phyloP scores from a whole-genome alignment of 225 moss, liverwort and hornwort genomes.

The Polytrichum formosum region DNA sequence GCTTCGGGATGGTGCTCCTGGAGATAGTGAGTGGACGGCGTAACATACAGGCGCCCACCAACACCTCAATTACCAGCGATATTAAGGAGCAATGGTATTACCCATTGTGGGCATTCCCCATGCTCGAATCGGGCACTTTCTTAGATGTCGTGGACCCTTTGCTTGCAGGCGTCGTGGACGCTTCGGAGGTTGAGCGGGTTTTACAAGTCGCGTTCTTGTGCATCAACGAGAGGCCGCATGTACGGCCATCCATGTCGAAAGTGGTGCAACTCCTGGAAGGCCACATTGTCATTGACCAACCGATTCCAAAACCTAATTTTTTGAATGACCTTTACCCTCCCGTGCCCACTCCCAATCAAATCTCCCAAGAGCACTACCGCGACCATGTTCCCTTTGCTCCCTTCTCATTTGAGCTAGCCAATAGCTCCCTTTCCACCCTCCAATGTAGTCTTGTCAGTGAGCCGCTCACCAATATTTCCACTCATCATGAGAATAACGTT shows the following conservation, averaged over 20 bases:
- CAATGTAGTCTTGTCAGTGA: too few species aligned
- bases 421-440: too few species aligned
- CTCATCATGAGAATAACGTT: too few species aligned
- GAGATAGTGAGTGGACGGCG: constrained; percentile 19
- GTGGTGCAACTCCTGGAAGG: not conserved
- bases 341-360: too few species aligned
- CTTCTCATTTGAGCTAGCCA: too few species aligned
- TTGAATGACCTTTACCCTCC: not conserved
- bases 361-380: too few species aligned
- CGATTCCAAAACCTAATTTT: not conserved
- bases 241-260: not conserved
- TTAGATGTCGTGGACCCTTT: not conserved
- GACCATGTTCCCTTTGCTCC: too few species aligned
- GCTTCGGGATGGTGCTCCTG: constrained; percentile 28
- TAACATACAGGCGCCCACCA: not conserved
- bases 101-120: constrained; percentile 14
- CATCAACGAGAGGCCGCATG: constrained; percentile 1
- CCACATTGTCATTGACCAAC: not conserved
- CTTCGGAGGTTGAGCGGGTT: not conserved
- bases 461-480: too few species aligned
- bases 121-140: constrained; percentile 4
- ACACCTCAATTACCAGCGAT: not conserved
- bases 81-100: not conserved
- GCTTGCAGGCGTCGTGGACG: not conserved
- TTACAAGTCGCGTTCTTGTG: not conserved